phyloP scores from a whole-genome alignment of 2,329 filamentous ascomycete genomes.

The Hypoxylon sp. region DNA sequence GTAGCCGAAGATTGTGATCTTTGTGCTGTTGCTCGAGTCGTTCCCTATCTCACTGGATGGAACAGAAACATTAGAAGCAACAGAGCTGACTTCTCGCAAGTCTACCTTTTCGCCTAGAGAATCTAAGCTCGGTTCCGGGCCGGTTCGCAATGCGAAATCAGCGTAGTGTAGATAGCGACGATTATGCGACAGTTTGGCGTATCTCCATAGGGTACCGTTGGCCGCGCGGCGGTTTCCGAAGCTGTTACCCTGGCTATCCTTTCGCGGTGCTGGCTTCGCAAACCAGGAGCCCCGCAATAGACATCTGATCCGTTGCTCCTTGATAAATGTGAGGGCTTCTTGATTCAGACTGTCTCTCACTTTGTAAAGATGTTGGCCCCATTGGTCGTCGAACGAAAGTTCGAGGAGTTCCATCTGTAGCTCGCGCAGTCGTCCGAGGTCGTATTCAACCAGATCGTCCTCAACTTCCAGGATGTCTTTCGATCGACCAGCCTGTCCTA shows the following conservation, averaged over 20 bases:
- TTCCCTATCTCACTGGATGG: conserved; percentile 65
- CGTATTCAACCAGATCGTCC: conserved; percentile 88
- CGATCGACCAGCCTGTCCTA: conserved; percentile 84
- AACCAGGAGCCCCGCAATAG: conserved; percentile 94
- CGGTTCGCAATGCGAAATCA: conserved; percentile 79
- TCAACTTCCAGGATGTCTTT: conserved; percentile 91
- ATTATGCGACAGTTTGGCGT: conserved; percentile 90
- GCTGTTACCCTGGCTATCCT: conserved; percentile 61
- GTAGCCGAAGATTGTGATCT: conserved; percentile 92
- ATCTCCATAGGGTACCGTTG: conserved; percentile 78
- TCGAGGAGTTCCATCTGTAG: conserved; percentile 95
- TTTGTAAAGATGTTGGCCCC: conserved; percentile 90
- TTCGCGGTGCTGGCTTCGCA: conserved; percentile 63
- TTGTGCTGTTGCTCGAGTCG: conserved; percentile 74
- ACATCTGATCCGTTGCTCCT: conserved; percentile 94
- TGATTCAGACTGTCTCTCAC: conserved; percentile 92
- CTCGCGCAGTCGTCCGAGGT: conserved; percentile 82
- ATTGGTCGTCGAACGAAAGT: conserved; percentile 92
- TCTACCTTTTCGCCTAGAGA: conserved; percentile 86
- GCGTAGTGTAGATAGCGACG: conserved; percentile 90
- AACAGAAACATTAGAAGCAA: conserved; percentile 91
- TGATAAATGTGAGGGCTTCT: conserved; percentile 95
- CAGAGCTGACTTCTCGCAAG: conserved; percentile 87
- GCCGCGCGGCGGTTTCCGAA: conserved; percentile 58
- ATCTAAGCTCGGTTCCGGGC: conserved; percentile 79